Base-by-base conservation (phyloP, 495 filamentous ascomycete species). In the Rusavskia elegans region DNA sequence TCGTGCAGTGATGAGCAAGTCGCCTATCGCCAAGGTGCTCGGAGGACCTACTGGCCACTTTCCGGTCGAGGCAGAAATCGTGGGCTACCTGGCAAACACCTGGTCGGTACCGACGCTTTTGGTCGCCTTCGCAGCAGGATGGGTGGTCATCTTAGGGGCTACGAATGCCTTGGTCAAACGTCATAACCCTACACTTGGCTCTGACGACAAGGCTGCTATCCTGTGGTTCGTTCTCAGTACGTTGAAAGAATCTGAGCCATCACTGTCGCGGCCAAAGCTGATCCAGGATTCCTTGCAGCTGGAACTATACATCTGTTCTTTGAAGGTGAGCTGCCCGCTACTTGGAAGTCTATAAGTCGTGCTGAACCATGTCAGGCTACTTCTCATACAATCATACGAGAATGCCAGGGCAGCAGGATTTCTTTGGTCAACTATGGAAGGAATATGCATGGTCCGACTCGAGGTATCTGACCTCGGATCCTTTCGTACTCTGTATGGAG, bases 401-500 rank as follows among this genome's bases (percentile, higher is more conserved):
- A 32, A 79, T 84, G 74, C 76, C 68, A 3, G 66, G 69, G 11
- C 68, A 66, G 45, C 77, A 80, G 62, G 76, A 80, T 55, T 59
- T 89, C 0, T 79, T 88, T 40, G 83, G 82, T 0, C 85, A 92
- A 65, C 65, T 92, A 36, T 93, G 87, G 87, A 93, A 92, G 60
- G 87, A 93, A 61, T 93, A 93, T 70, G 75, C 84, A 7, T 71
- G 84, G 37, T 87, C 84, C 17, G 87, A 93, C 64, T 89, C 85
- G 29, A 77, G 87, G 36, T 93, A 93, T 57, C 68, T 93, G 61
- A 86, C 80, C 5, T 77, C 77, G 9, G 82, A 95, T 59, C 73
- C 79, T 0, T 84, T 93, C 61, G 86, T 93, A 53, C 69, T 93
- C 3, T 87, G 84, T 59, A 82, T 94, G 67, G 88, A 95, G 70